These are phyloP conservation scores for Solanum hybrid DNA, from an alignment of 305 asterid species.

Conservation along the genomic window DNA sequence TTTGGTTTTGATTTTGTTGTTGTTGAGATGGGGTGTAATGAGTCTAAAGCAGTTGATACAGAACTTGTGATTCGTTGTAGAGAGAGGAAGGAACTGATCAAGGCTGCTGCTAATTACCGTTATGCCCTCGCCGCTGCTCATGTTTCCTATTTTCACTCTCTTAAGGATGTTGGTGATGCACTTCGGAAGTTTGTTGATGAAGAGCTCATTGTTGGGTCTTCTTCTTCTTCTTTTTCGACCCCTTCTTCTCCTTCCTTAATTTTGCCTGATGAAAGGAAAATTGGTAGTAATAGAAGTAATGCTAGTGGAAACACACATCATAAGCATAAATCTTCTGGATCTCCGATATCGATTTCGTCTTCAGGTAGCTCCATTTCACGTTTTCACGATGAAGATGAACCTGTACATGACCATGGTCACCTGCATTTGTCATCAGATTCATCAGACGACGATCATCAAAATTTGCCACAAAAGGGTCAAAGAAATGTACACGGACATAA, in stretches of 20 bases:
- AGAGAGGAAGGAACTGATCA: slow-evolving; percentile 65
- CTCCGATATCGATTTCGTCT: neutral
- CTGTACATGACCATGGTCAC: slow-evolving; percentile 46
- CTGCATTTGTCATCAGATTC: slow-evolving; percentile 37
- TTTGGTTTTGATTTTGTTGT: neutral
- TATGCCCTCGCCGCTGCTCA: slow-evolving; percentile 87
- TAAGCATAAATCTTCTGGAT: neutral
- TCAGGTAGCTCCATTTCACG: slow-evolving; percentile 9
- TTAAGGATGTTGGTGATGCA: slow-evolving; percentile 79
- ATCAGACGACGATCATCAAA: slow-evolving; percentile 25
- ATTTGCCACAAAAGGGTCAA: slow-evolving; percentile 6
- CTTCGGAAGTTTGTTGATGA: slow-evolving; percentile 79
- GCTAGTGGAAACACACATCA: neutral
- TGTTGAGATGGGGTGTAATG: slow-evolving; percentile 67
- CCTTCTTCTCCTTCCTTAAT: slow-evolving; percentile 64
- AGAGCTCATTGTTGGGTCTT: slow-evolving; percentile 43
- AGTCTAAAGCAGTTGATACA: slow-evolving; percentile 64
- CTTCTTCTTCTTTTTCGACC: slow-evolving; percentile 45
- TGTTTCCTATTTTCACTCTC: slow-evolving; percentile 65
- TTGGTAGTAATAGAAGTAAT: neutral
- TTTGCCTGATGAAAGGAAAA: slow-evolving; percentile 24
- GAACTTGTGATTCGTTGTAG: slow-evolving; percentile 78
- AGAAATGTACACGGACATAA: slow-evolving; percentile 16
- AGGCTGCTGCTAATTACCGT: slow-evolving; percentile 80
- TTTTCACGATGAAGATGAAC: slow-evolving; percentile 27